Evolutionary conservation across 2,329 filamentous ascomycete species (phyloP).

Genomic region (Hypomyces rosellus): DNA sequence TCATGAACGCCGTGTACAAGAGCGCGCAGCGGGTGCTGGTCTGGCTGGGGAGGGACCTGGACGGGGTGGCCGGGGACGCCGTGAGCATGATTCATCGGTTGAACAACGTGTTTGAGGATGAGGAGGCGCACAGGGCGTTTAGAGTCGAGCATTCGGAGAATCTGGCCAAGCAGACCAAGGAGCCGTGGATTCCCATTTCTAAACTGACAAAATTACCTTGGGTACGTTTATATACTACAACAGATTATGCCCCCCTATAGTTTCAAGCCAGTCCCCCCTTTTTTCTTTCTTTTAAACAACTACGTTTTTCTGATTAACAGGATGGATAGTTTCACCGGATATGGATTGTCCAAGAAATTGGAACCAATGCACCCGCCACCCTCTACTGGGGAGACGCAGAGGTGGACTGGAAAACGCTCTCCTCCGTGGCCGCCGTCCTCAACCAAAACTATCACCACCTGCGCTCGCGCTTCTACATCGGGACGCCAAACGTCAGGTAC

Average conservation of each 20-base stretch:
- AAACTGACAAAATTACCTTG: constrained; percentile 26
- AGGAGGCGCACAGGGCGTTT: constrained; percentile 23
- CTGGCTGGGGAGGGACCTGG: constrained; percentile 29
- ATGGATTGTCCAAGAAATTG: constrained; percentile 34
- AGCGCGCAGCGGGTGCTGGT: constrained; percentile 27
- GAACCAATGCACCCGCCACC: constrained; percentile 26
- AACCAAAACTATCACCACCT: constrained; percentile 29
- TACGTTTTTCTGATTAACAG: neutral
- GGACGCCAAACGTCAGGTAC: constrained; percentile 29
- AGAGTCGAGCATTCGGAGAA: constrained; percentile 24
- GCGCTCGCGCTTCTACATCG: constrained; percentile 22
- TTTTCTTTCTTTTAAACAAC: neutral
- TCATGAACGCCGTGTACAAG: constrained; percentile 33
- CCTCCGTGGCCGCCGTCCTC: constrained; percentile 24
- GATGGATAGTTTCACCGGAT: constrained; percentile 27
- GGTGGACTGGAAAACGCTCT: constrained; percentile 28
- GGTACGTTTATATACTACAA: constrained; percentile 18
- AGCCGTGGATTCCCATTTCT: constrained; percentile 26
- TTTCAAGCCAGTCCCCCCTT: neutral
- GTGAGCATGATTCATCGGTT: constrained; percentile 22
- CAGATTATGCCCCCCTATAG: too few relatives aligned
- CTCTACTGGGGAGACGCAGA: constrained; percentile 29
- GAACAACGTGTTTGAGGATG: constrained; percentile 24
- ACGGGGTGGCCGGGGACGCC: constrained; percentile 23
- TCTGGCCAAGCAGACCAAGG: constrained; percentile 20